Evolutionary conservation across 2,329 filamentous ascomycete species (phyloP).

Genomic region (Orbilia javanica): DNA sequence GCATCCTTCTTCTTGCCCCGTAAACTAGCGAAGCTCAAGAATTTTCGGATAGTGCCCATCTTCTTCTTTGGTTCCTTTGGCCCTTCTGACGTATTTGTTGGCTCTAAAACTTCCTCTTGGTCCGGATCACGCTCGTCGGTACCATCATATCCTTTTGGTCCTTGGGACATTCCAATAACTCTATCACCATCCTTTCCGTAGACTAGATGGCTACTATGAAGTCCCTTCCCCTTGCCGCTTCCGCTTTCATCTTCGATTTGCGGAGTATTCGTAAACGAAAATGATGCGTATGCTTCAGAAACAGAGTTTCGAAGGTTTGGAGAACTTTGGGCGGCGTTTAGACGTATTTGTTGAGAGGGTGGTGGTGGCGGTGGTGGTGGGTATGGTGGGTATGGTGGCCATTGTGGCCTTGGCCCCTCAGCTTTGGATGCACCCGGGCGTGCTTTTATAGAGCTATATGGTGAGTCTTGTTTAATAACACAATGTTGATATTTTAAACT

Average conservation of each 20-base stretch:
- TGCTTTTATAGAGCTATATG: background rate
- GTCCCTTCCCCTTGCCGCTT: conserved; percentile 22
- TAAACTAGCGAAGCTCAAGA: background rate
- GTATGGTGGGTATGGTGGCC: no score
- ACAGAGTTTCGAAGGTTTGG: no score
- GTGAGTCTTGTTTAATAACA: conserved; percentile 1
- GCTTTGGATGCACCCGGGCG: no score
- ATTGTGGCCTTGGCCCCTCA: no score
- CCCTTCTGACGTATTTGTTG: no score
- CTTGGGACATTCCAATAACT: background rate
- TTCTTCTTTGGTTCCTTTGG: background rate
- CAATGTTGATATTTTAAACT: conserved; percentile 9
- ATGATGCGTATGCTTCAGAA: background rate
- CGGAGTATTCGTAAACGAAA: background rate
- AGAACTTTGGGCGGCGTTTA: no score
- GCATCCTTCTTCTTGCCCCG: background rate
- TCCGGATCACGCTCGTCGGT: background rate
- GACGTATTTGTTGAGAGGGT: no score
- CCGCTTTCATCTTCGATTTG: conserved; percentile 19
- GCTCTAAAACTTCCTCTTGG: background rate
- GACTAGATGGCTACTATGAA: conserved; percentile 16
- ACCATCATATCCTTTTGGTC: background rate
- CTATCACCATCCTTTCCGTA: background rate
- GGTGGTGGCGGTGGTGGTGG: no score
- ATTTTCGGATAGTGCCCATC: background rate